Conservation (phyloP, 768 basidiomycete species). For the Podaxis sp. region DNA sequence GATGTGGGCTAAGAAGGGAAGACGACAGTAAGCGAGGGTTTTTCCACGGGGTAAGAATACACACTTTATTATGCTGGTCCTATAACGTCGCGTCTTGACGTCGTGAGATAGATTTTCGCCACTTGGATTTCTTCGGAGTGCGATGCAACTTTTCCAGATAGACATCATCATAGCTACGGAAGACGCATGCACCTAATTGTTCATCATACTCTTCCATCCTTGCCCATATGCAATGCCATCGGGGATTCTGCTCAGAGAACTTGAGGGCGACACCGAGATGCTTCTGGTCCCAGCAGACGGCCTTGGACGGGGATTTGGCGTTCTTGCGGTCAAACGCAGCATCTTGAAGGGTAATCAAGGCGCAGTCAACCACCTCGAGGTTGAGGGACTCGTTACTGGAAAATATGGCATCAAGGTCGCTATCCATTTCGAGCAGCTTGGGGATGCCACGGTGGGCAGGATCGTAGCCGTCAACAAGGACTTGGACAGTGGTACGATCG, state of each 20-base stretch:
- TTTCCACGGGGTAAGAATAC: background rate
- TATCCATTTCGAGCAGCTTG: constrained; percentile 57
- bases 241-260: constrained; percentile 39
- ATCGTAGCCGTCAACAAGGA: constrained; percentile 66
- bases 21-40: background rate
- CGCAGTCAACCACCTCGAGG: constrained; percentile 51
- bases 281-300: constrained; percentile 43
- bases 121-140: constrained; percentile 36
- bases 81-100: constrained; percentile 1
- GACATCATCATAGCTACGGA: constrained; percentile 61
- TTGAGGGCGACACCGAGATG: constrained; percentile 55
- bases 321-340: constrained; percentile 50
- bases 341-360: constrained; percentile 54
- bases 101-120: constrained; percentile 16
- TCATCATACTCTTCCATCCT: constrained; percentile 52
- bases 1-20: background rate
- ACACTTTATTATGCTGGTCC: background rate
- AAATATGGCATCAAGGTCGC: constrained; percentile 38
- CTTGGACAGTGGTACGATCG: constrained; percentile 43
- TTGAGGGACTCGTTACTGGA: constrained; percentile 30
- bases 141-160: constrained; percentile 49
- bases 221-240: constrained; percentile 71
- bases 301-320: constrained; percentile 26
- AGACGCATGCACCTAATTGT: constrained; percentile 39
- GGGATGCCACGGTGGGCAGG: constrained; percentile 56